Evolutionary conservation across 805 yeast genomes (phyloP).

Genomic region (Wickerhamiella galacta): DNA sequence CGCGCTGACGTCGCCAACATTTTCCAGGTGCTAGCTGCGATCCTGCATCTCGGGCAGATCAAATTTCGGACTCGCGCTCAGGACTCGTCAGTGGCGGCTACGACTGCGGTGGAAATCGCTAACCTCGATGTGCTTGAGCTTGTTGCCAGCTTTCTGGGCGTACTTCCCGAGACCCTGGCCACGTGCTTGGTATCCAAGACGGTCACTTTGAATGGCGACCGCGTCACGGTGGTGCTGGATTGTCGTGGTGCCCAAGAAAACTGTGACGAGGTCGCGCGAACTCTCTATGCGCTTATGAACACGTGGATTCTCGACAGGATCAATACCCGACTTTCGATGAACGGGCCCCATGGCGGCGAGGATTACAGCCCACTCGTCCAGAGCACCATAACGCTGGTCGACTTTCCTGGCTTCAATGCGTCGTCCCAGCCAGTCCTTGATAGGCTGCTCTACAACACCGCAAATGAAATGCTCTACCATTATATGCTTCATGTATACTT

Average conservation of each 20-base stretch:
- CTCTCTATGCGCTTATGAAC: conserved; percentile 25
- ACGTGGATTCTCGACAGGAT: conserved; percentile 25
- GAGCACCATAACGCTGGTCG: conserved; percentile 23
- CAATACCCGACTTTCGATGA: conserved; percentile 20
- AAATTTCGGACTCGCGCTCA: conserved; percentile 20
- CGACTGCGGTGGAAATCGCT: conserved; percentile 23
- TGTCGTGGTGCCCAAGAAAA: conserved; percentile 26
- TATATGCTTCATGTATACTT: conserved; percentile 24
- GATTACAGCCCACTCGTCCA: conserved; percentile 16
- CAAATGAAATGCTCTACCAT: conserved; percentile 26
- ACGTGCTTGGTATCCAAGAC: conserved; percentile 25
- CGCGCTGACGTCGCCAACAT: conserved; percentile 32
- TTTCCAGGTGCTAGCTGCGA: conserved; percentile 30
- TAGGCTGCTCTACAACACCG: conserved; percentile 26
- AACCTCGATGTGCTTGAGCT: conserved; percentile 21
- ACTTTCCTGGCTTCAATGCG: conserved; percentile 27
- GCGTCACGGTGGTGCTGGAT: conserved; percentile 27
- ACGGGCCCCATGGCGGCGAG: conserved; percentile 9
- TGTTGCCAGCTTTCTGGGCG: conserved; percentile 26
- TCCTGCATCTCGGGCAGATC: conserved; percentile 28
- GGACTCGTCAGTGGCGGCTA: conserved; percentile 22
- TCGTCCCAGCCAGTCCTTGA: conserved; percentile 23
- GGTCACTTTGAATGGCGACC: conserved; percentile 21
- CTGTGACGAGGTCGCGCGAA: conserved; percentile 27
- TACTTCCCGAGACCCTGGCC: conserved; percentile 23